Base-by-base conservation (phyloP, 2,329 filamentous ascomycete species). In the Aspergillus costaricaensis region DNA sequence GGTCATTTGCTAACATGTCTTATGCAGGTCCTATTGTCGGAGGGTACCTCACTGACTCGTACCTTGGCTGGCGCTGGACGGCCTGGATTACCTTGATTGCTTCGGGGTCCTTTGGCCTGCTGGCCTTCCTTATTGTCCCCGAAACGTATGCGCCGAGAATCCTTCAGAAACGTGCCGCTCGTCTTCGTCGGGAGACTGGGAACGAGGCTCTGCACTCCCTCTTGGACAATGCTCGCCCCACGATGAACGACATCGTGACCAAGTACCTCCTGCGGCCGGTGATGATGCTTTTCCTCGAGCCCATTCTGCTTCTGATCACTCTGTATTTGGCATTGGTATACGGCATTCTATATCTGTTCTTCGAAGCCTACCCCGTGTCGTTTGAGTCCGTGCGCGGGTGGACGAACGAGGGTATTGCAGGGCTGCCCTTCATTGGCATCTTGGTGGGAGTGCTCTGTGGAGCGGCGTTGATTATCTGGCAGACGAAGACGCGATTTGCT, bases 41-140 rank as follows among this genome's bases (percentile, higher is more conserved):
- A 8, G 80, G 78, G 0, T 85, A 83, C 58, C 77, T 84, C 36
- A 79, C 79, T 0, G 74, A 81, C 43, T 80, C 75, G 6, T 65
- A 79, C 63, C 77, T 85, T 1, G 82, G 82, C 15, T 86, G 84
- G 84, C 75, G 83, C 17, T 86, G 84, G 83, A 86, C 82, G 0
- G 79, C 79, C 9, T 87, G 83, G 76, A 77, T 86, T 23, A 85
- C 82, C 0, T 67, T 82, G 49, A 85, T 86, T 53, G 77, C 82
- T 66, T 74, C 74, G 1, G 71, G 70, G 8, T 66, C 77, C 4
- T 77, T 83, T 61, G 76, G 77, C 9, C 56, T 74, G 3, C 59
- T 83, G n/a, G 79, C 76, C 0, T 61, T 81, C 14, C 60, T 83
- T 27, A 67, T 81, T n/a, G 72, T 85, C 2, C 81, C 79, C 0